phyloP scores from a whole-genome alignment of 129 eudicot species.

The Scalesia atractyloides region DNA sequence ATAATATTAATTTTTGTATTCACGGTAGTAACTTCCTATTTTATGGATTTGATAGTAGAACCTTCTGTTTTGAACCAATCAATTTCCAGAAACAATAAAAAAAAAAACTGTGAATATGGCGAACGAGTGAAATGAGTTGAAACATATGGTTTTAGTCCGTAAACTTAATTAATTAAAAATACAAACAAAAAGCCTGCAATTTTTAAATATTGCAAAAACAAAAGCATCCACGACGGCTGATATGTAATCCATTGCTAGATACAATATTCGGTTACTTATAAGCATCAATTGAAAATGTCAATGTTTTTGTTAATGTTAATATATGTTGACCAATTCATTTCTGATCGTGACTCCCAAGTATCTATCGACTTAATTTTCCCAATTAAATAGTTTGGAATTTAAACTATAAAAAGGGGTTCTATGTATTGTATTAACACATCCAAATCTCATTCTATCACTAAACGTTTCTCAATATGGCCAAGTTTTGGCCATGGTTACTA shows the following conservation, averaged over 20 bases:
- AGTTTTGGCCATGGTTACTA: constrained; percentile 22
- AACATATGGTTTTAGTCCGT: too few relatives aligned
- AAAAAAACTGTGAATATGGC: too few relatives aligned
- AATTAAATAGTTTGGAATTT: neutral
- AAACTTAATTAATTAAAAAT: too few relatives aligned
- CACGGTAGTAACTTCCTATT: too few relatives aligned
- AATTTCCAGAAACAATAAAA: too few relatives aligned
- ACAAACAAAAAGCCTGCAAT: too few relatives aligned
- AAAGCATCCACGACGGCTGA: neutral
- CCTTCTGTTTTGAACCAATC: too few relatives aligned
- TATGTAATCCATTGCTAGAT: neutral
- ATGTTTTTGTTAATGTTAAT: neutral
- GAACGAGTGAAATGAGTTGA: too few relatives aligned
- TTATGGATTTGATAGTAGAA: too few relatives aligned
- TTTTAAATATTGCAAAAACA: neutral
- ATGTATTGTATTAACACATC: constrained; percentile 10
- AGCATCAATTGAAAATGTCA: constrained; percentile 17
- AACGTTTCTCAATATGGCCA: constrained; percentile 11
- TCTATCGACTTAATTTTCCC: neutral
- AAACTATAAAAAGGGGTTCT: neutral
- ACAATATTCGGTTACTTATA: too few relatives aligned
- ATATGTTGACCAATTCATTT: constrained; percentile 15
- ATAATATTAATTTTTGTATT: too few relatives aligned
- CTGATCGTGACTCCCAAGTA: constrained; percentile 27
- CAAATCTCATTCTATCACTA: neutral